These are phyloP conservation scores for Hypomyces rosellus DNA, from an alignment of 2,329 filamentous ascomycete genomes.

Conservation along the genomic window DNA sequence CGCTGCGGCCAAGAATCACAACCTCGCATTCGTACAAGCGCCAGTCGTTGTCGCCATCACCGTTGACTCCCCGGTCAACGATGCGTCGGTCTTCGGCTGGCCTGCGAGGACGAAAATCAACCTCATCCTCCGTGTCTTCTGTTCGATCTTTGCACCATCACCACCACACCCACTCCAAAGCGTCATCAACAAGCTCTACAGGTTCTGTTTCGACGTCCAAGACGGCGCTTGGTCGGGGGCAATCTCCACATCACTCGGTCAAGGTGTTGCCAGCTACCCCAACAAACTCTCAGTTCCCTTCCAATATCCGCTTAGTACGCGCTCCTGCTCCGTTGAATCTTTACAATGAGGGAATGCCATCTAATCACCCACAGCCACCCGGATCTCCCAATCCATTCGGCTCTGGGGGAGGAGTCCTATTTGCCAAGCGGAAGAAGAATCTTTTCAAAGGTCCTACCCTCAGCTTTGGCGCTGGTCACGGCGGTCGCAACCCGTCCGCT, in stretches of 20 bases:
- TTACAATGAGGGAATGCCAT: slow-evolving; percentile 55
- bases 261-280: slow-evolving; percentile 94
- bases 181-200: slow-evolving; percentile 83
- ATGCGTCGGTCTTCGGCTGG: slow-evolving; percentile 78
- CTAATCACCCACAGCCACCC: slow-evolving; percentile 35
- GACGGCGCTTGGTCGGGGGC: slow-evolving; percentile 54
- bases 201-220: slow-evolving; percentile 66
- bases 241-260: slow-evolving; percentile 82
- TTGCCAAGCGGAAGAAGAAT: slow-evolving; percentile 74
- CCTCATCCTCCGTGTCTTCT: slow-evolving; percentile 89
- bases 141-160: slow-evolving; percentile 87
- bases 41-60: slow-evolving; percentile 78
- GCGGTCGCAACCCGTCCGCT: slow-evolving; percentile 33
- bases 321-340: slow-evolving; percentile 43
- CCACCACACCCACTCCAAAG: slow-evolving; percentile 84
- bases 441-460: slow-evolving; percentile 76
- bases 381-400: slow-evolving; percentile 54
- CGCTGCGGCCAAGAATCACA: slow-evolving; percentile 24
- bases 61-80: slow-evolving; percentile 80
- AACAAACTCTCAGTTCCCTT: slow-evolving; percentile 67
- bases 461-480: slow-evolving; percentile 40
- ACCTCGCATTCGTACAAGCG: slow-evolving; percentile 51
- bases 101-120: slow-evolving; percentile 86
- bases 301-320: slow-evolving; percentile 77
- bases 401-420: slow-evolving; percentile 55